These are phyloP conservation scores for Diplodia corticola DNA, from an alignment of 2,329 filamentous ascomycete species.

Conservation along the genomic window DNA sequence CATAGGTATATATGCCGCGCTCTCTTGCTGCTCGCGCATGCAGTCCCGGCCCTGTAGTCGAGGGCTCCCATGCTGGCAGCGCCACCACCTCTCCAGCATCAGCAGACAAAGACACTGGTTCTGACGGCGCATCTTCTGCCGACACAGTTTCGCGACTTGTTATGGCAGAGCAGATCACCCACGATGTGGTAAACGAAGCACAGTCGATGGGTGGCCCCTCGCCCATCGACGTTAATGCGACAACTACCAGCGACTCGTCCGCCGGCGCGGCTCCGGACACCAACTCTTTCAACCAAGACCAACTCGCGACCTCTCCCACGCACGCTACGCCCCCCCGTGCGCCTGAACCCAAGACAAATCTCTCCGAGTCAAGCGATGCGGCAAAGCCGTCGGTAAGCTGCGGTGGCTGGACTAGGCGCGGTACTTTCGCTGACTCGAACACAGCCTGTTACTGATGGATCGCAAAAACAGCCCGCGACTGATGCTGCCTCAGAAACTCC, in stretches of 20 bases:
- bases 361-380: constrained; percentile 10
- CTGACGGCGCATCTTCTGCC: constrained; percentile 37
- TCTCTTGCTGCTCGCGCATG: constrained; percentile 30
- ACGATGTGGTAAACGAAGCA: constrained; percentile 72
- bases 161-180: constrained; percentile 71
- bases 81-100: constrained; percentile 20
- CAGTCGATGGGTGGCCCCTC: constrained; percentile 64
- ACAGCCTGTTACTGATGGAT: constrained; percentile 14
- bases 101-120: constrained; percentile 33
- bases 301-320: constrained; percentile 41
- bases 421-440: constrained; percentile 2
- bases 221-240: constrained; percentile 67
- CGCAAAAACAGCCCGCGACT: constrained; percentile 6
- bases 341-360: constrained; percentile 24
- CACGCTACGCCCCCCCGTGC: constrained; percentile 31
- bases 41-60: constrained; percentile 25
- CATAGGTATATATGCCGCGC: constrained; percentile 40
- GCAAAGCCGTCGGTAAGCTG: constrained; percentile 30
- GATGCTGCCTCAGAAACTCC: constrained; percentile 26
- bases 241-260: constrained; percentile 55
- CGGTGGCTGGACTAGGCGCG: neutral
- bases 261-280: constrained; percentile 48
- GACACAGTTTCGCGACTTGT: constrained; percentile 58
- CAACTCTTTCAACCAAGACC: constrained; percentile 34
- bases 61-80: constrained; percentile 21